Evolutionary conservation across 352 stramenopile genomes (phyloP), one percentile per base, ranked within the genome.

Genomic region (Hyaloperonospora brassicae): DNA sequence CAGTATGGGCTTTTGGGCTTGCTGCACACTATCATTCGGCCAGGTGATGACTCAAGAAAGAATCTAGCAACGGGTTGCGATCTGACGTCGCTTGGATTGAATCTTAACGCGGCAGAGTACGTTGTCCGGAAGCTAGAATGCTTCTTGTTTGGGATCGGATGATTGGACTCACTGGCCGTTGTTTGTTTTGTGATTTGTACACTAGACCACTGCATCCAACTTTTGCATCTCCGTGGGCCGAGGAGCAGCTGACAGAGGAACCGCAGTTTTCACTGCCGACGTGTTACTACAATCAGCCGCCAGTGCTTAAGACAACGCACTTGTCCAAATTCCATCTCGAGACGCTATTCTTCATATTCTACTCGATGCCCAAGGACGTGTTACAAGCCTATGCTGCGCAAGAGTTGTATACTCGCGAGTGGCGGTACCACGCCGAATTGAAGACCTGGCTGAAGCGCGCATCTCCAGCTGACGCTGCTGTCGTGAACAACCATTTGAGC

Each of bases 271-370:
- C 79, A 38, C 68, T 92, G 62, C 84, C 84, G 10, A 77, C 73
- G 54, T 94, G 84, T 67, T 94, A 94, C 70, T 91, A 91, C 72
- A 92, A 91, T 62, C 93, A 98, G 77, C 92, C 95, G 45, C 93
- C 95, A n/a, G 88, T 95, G 48, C 81, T 99, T 47, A 98, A 98
- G 80, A 97, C 92, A 46, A 96, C 90, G 54, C 95, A 99, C 63
- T 80, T 99, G 61, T 95, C 86, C 48, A 98, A 98, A 74, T 98
- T 99, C 71, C 88, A 98, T 62, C 74, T 98, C 43, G 96, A 98
- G 82, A 99, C 96, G 50, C 77, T 99, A 22, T 98, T 99, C 76
- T 98, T 98, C 79, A 97, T 98, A 64, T 99, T 99, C 73, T 99
- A 99, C 76, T 91, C 90, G 50, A 95, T 99, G 79, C 96, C 97